These are phyloP conservation scores for Cladosporium sp. DNA, from an alignment of 2,329 filamentous ascomycete species.

Conservation along the genomic window DNA sequence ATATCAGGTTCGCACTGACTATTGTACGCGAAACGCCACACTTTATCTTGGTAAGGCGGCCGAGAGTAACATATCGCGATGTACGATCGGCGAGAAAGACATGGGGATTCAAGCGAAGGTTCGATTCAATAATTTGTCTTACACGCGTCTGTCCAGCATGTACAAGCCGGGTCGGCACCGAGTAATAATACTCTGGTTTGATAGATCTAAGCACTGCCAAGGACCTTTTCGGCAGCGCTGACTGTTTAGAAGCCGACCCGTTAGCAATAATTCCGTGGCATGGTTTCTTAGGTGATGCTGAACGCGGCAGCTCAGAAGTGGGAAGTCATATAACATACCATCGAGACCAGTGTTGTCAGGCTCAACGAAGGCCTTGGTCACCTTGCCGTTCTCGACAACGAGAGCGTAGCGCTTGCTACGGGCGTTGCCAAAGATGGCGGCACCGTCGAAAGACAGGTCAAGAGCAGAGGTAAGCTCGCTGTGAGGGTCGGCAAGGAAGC, in stretches of 20 bases:
- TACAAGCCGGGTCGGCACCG: background rate
- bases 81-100: background rate
- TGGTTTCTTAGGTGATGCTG: background rate
- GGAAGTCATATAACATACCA: slow-evolving; percentile 52
- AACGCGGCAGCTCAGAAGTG: background rate
- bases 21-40: background rate
- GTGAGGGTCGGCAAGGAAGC: slow-evolving; percentile 82
- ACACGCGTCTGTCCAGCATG: background rate
- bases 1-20: background rate
- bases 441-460: slow-evolving; percentile 78
- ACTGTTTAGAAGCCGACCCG: background rate
- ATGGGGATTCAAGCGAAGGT: background rate
- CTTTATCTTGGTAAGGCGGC: background rate
- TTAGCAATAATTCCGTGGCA: background rate
- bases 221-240: slow-evolving; percentile 17
- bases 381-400: slow-evolving; percentile 79
- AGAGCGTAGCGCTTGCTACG: slow-evolving; percentile 88
- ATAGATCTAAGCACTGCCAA: slow-evolving; percentile 13
- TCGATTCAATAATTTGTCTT: background rate
- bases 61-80: background rate
- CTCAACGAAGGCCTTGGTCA: slow-evolving; percentile 79
- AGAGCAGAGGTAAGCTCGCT: slow-evolving; percentile 79
- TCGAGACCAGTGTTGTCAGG: slow-evolving; percentile 82
- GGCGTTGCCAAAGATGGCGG: slow-evolving; percentile 75
- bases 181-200: background rate